Percentiles rank a stretch among this genome's conserved stretches.
Evolutionary conservation across 345 rosid species (phyloP).

Genomic region (Melaleuca quinquenervia): DNA sequence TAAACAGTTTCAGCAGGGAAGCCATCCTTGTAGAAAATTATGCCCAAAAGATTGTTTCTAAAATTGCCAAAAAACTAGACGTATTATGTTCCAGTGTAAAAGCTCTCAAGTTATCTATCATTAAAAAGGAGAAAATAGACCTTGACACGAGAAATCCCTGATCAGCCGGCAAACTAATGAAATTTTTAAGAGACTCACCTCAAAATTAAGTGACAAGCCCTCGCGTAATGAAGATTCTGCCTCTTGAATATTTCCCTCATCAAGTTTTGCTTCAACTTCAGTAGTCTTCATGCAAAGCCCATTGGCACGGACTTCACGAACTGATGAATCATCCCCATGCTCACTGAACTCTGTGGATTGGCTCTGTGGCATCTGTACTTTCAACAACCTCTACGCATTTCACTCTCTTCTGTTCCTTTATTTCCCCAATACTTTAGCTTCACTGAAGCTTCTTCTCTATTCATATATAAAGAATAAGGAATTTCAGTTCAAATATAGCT

Average conservation of each 20-base stretch:
- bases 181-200: slow-evolving; percentile 24
- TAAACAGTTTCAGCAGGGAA: not conserved
- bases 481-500: not conserved
- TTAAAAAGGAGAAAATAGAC: not conserved
- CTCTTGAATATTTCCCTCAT: slow-evolving; percentile 81
- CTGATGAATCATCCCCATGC: slow-evolving; percentile 13
- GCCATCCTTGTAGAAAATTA: not conserved
- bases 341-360: slow-evolving; percentile 25
- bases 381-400: not conserved
- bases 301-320: slow-evolving; percentile 54
- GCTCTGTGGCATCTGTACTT: slow-evolving; percentile 1
- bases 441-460: not conserved
- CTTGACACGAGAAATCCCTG: not conserved
- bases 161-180: not conserved
- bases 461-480: not conserved
- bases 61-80: not conserved
- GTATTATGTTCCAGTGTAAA: not conserved
- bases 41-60: not conserved
- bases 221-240: slow-evolving; percentile 91
- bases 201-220: slow-evolving; percentile 76
- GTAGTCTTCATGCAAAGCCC: slow-evolving; percentile 52
- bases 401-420: not conserved
- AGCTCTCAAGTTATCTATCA: not conserved
- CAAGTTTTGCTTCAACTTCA: slow-evolving; percentile 88
- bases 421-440: not conserved